Percentiles rank a stretch among this genome's conserved stretches.
Conservation (phyloP, 2,329 filamentous ascomycete species). For the Hymenotorrendiella dingleyae region DNA sequence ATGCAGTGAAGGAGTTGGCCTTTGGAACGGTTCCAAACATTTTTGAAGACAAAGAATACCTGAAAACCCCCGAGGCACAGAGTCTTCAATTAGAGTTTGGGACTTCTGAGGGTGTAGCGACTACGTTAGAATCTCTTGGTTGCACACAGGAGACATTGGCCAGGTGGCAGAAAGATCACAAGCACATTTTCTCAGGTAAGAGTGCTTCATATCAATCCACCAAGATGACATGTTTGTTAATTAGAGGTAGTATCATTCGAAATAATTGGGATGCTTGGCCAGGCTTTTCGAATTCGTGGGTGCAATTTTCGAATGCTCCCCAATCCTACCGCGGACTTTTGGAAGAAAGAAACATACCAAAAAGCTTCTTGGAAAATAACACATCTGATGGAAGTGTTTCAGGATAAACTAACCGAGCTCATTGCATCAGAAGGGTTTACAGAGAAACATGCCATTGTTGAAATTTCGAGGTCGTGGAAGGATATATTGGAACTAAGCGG, state of each 20-base stretch:
- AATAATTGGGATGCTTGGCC: constrained; percentile 51
- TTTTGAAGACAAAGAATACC: constrained; percentile 39
- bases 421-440: constrained; percentile 7
- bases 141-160: constrained; percentile 48
- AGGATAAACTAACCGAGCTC: constrained; percentile 17
- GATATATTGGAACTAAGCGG: constrained; percentile 11
- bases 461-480: constrained; percentile 17
- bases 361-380: constrained; percentile 28
- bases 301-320: constrained; percentile 49
- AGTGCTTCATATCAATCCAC: no score
- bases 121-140: constrained; percentile 47
- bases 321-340: constrained; percentile 50
- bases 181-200: constrained; percentile 28
- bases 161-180: constrained; percentile 32
- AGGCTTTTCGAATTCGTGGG: constrained; percentile 42
- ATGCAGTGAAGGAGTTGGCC: constrained; percentile 48
- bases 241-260: constrained; percentile 44
- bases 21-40: constrained; percentile 53
- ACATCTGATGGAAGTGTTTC: constrained; percentile 26
- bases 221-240: neutral
- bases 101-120: constrained; percentile 42
- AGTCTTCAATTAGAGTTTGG: constrained; percentile 41
- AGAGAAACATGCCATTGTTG: constrained; percentile 7
- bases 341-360: constrained; percentile 37
- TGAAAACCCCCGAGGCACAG: constrained; percentile 26